These are phyloP conservation scores for Dalbergia cultrata DNA, from an alignment of 306 rosid genomes.

Conservation along the genomic window DNA sequence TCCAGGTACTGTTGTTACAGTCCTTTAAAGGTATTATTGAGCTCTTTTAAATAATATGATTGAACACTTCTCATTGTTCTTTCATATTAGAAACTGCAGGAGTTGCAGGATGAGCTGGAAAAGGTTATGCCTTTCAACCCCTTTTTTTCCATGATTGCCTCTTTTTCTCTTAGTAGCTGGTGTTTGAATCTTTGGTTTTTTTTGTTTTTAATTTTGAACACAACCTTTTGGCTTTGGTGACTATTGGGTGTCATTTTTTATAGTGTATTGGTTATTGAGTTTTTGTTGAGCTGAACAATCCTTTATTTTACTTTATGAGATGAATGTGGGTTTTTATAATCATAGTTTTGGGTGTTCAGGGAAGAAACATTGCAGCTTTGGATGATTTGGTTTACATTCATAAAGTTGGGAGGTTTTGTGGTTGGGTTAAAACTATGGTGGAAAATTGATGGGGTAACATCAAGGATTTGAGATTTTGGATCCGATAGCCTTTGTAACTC, in stretches of 20 bases:
- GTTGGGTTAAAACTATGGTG: not conserved
- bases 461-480: not conserved
- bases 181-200: not conserved
- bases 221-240: not conserved
- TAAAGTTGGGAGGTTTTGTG: not conserved
- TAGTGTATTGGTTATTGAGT: not conserved
- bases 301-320: not conserved
- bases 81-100: conserved; percentile 36
- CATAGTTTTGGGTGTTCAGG: not conserved
- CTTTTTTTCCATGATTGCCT: not conserved
- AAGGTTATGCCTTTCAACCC: conserved; percentile 35
- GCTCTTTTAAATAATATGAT: too few relatives aligned
- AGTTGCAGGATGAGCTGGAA: conserved; percentile 40
- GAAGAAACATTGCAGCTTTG: not conserved
- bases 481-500: not conserved
- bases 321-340: not conserved
- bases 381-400: conserved; percentile 3
- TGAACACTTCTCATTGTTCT: too few relatives aligned
- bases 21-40: too few relatives aligned
- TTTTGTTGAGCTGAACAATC: conserved; percentile 7
- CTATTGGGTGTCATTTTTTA: conserved; percentile 11
- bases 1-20: too few relatives aligned
- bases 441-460: conserved; percentile 1
- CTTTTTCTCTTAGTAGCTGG: not conserved
- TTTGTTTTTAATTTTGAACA: not conserved